These are phyloP conservation scores for Micractinium conductrix DNA, from an alignment of 139 green algal species.

Conservation along the genomic window DNA sequence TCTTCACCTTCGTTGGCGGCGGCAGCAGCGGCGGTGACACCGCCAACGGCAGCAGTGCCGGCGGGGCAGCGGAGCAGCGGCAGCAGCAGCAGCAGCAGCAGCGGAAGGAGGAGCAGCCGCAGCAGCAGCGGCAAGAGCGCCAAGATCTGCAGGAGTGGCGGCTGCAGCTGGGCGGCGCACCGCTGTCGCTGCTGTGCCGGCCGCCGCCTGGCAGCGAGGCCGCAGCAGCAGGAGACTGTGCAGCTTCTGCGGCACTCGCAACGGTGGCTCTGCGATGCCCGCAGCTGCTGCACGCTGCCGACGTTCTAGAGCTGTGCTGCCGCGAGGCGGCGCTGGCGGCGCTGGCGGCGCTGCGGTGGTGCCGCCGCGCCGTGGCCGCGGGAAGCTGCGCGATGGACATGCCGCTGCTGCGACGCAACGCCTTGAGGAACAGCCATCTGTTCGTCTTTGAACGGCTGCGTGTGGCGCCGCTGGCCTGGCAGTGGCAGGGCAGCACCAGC, in stretches of 20 bases:
- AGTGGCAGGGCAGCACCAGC: neutral
- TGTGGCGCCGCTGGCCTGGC: conserved; percentile 17
- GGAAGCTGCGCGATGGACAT: conserved; percentile 34
- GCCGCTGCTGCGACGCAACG: conserved; percentile 32
- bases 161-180: neutral
- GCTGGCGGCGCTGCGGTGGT: conserved; percentile 41
- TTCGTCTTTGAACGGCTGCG: conserved; percentile 28
- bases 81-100: neutral
- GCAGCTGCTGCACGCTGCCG: neutral
- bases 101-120: conserved; percentile 1
- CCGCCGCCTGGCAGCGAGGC: neutral
- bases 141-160: neutral
- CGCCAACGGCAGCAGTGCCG: conserved; percentile 9
- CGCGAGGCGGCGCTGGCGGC: conserved; percentile 31
- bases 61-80: conserved; percentile 8
- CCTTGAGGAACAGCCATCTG: conserved; percentile 37
- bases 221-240: neutral
- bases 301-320: conserved; percentile 49
- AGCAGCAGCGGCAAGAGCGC: neutral
- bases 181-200: neutral
- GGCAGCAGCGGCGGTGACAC: conserved; percentile 30
- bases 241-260: neutral
- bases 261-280: neutral
- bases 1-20: conserved; percentile 50
- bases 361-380: conserved; percentile 42